Percentiles rank a stretch among this genome's conserved stretches.
These are phyloP conservation scores for Microdochium bolleyi DNA, from an alignment of 2,329 filamentous ascomycete species.

Conservation along the genomic window DNA sequence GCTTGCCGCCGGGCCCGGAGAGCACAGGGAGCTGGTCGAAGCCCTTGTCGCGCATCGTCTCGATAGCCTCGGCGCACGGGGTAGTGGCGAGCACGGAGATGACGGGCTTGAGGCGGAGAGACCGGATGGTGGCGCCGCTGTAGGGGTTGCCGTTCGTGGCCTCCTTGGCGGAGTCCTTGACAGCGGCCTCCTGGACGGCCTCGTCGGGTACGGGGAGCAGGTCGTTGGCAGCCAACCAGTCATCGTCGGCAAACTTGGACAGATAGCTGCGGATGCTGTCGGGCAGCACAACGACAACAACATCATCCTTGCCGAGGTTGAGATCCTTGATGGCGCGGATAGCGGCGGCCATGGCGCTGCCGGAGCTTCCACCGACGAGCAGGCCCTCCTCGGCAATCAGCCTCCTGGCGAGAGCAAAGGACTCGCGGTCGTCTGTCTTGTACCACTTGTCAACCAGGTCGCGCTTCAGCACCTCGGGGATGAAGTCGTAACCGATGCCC, in stretches of 20 bases:
- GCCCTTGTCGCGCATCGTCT: conserved; percentile 96
- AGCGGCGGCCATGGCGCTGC: conserved; percentile 80
- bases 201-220: conserved; percentile 56
- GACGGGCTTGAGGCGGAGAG: conserved; percentile 85
- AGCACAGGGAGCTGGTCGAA: conserved; percentile 97
- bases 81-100: conserved; percentile 70
- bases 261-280: conserved; percentile 97
- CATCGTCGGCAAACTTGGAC: conserved; percentile 97
- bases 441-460: conserved; percentile 86
- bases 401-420: conserved; percentile 82
- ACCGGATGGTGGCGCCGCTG: conserved; percentile 67
- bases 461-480: conserved; percentile 86
- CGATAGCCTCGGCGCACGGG: conserved; percentile 78
- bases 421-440: conserved; percentile 91
- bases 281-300: conserved; percentile 83
- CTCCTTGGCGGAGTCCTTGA: conserved; percentile 27
- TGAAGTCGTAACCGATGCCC: conserved; percentile 97
- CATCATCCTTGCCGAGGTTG: conserved; percentile 72
- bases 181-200: conserved; percentile 38
- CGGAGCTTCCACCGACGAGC: conserved; percentile 86
- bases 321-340: conserved; percentile 70
- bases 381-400: conserved; percentile 92
- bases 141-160: conserved; percentile 57
- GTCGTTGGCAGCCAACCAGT: conserved; percentile 96
- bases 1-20: conserved; percentile 55